Base-by-base conservation (phyloP, 208 protist genomes). In the Trypanosoma mega region DNA sequence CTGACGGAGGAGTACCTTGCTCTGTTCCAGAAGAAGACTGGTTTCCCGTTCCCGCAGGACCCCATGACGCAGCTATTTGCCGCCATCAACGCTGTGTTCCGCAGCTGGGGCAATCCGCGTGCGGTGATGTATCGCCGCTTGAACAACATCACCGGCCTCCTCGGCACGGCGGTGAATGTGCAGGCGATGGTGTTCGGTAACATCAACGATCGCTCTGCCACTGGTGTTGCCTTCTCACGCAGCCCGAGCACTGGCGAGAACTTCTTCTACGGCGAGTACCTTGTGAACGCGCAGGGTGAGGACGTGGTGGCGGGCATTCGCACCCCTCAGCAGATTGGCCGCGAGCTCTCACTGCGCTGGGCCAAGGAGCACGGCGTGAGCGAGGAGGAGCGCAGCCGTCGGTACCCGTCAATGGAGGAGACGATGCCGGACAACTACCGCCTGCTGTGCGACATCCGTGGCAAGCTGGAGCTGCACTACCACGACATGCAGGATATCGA, bases 401-500 rank as follows among this genome's bases (percentile, higher is more conserved):
- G 76, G 44, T 89, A 88, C 68, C 85, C 80, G 18, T 82, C 78
- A 14, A 89, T 98, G 77, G 77, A 96, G 64, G 77, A 93, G 71
- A 61, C 62, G 20, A 87, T 96, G 81, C 92, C 93, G 6, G 82
- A 88, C 53, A 77, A 79, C 64, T 97, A 94, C 77, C 62, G 75
- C 33, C 65, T 97, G 64, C 85, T 98, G 33, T 77, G 85, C 47
- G 72, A 90, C 27, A 90, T 93, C 48, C 82, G 76, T 37, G 57
- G 63, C 16, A 80, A 72, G 31, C 80, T 98, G 27, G 96, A 98
- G 74, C 21, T 69, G 33, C 85, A 97, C 80, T 98, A 93, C 80
- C 85, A 78, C 29, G 96, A 98, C 68, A 97, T 98, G 90, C 91
- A 97, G 76, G 96, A 98, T 64, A 89, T 98, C 61, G 96, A 98